Evolutionary conservation across 2,329 filamentous ascomycete genomes (phyloP), one percentile per base, ranked within the genome.

Genomic region (Chaetomiaceae sp.): DNA sequence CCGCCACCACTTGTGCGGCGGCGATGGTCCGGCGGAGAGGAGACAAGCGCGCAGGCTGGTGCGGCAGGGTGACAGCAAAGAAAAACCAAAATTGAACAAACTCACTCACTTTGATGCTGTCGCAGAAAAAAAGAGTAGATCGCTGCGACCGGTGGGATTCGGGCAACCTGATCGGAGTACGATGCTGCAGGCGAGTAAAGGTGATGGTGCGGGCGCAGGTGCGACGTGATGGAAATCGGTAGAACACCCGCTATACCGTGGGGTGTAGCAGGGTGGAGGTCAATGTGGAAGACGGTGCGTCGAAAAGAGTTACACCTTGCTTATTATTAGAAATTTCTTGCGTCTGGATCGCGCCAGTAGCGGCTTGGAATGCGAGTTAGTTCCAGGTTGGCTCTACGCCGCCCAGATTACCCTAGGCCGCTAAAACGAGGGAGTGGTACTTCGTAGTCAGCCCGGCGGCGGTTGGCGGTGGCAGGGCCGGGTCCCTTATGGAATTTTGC

Each of bases 321-420:
- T 53, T 53, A 50, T 53, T 53, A 50, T 53, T 39, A 43, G 46
- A 21, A 35, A 12, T 41, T 46, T 40, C 40, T n/a, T n/a, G 42
- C 46, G 34, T 12, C 19, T 30, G 40, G 37, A 39, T 53, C 21
- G 31, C 43, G 47, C 51, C 51, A 53, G 41, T 42, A 41, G 19
- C 30, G 46, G 27, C 12, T 19, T 19, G 41, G 34, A 46, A 21
- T 23, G 43, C 27, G 27, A 44, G 30, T 39, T 35, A 34, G 38
- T 31, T 47, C 37, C 42, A 39, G 30, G 39, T 25, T 23, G 21
- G n/a, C 44, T 51, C 43, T 51, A 51, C 34, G 23, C 17, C 41
- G n/a, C 38, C 33, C 33, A 35, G 31, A 41, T 38, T 19, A 42
- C 37, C 38, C 45, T 20, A 27, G 45, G 19, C 45, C 37, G 37